A percentile compares a stretch with the other conserved stretches of the same genome.
These are phyloP conservation scores for Rubia occidens DNA, from an alignment of 305 asterid species.

Conservation along the genomic window DNA sequence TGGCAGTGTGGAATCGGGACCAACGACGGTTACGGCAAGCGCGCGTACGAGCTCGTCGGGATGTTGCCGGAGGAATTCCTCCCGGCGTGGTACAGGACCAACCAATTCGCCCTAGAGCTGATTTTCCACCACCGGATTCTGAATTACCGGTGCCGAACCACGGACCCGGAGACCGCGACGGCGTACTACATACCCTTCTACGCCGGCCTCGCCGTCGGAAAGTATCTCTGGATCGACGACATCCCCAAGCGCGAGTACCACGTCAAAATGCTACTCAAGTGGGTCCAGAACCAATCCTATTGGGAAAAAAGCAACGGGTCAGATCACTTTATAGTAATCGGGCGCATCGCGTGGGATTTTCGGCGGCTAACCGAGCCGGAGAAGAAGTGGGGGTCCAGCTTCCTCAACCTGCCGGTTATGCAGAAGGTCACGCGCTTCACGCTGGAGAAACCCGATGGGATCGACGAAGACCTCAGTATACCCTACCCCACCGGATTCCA, in stretches of 20 bases:
- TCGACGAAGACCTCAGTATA: slow-evolving; percentile 50
- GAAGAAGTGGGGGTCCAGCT: slow-evolving; percentile 59
- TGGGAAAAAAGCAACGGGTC: slow-evolving; percentile 54
- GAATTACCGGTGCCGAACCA: slow-evolving; percentile 59
- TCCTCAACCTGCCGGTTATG: slow-evolving; percentile 60
- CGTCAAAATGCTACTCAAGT: slow-evolving; percentile 43
- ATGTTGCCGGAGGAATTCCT: slow-evolving; percentile 40
- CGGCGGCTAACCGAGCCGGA: slow-evolving; percentile 67
- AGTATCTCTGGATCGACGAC: slow-evolving; percentile 55
- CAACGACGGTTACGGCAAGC: slow-evolving; percentile 66
- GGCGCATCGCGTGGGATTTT: slow-evolving; percentile 87
- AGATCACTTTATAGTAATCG: slow-evolving; percentile 60
- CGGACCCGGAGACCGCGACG: slow-evolving; percentile 55
- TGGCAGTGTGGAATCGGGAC: slow-evolving; percentile 71
- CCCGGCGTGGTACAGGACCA: slow-evolving; percentile 61
- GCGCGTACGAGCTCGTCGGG: slow-evolving; percentile 47
- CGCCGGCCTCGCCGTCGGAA: slow-evolving; percentile 78
- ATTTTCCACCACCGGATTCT: slow-evolving; percentile 56
- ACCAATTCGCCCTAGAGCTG: slow-evolving; percentile 60
- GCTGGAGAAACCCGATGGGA: slow-evolving; percentile 58
- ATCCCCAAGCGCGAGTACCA: slow-evolving; percentile 45
- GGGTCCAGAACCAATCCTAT: slow-evolving; percentile 50
- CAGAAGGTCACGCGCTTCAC: slow-evolving; percentile 48
- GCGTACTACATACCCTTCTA: slow-evolving; percentile 83
- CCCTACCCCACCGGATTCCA: slow-evolving; percentile 93